phyloP scores from a whole-genome alignment of 73 alveolate genomes.

The Diophrys sp. region DNA sequence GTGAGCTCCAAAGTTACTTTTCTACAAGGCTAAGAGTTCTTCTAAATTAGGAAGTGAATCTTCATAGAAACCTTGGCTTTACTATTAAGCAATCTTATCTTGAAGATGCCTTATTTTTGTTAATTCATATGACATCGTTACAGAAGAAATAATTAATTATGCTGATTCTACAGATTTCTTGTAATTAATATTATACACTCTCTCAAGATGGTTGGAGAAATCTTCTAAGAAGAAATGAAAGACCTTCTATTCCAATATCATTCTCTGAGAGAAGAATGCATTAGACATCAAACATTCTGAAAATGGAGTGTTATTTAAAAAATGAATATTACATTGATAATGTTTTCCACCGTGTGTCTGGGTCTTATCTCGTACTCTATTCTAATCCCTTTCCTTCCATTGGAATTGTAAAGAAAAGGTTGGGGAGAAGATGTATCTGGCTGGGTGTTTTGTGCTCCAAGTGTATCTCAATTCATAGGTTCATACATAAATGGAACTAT shows the following conservation, averaged over 20 bases:
- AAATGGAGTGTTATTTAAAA: too few species aligned
- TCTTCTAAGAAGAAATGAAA: neutral
- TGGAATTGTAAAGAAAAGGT: neutral
- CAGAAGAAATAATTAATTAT: too few species aligned
- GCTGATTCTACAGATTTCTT: too few species aligned
- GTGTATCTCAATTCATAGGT: neutral
- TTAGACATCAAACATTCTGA: too few species aligned
- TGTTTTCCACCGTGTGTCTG: neutral
- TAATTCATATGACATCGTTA: too few species aligned
- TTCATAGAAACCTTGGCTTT: constrained; percentile 49
- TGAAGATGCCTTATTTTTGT: too few species aligned
- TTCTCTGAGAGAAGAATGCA: neutral
- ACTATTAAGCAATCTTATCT: too few species aligned
- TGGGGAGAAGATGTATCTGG: neutral
- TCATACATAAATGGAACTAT: neutral
- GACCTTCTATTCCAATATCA: neutral
- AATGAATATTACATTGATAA: neutral
- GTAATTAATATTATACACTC: too few species aligned
- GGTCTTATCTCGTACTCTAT: neutral
- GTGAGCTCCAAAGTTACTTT: constrained; percentile 65
- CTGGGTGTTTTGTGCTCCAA: neutral
- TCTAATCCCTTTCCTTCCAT: neutral
- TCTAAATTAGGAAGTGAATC: constrained; percentile 68
- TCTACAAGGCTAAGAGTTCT: constrained; percentile 51
- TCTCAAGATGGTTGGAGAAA: neutral